phyloP scores from a whole-genome alignment of 108 stramenopile genomes.

The Aurantiochytrium sp. region DNA sequence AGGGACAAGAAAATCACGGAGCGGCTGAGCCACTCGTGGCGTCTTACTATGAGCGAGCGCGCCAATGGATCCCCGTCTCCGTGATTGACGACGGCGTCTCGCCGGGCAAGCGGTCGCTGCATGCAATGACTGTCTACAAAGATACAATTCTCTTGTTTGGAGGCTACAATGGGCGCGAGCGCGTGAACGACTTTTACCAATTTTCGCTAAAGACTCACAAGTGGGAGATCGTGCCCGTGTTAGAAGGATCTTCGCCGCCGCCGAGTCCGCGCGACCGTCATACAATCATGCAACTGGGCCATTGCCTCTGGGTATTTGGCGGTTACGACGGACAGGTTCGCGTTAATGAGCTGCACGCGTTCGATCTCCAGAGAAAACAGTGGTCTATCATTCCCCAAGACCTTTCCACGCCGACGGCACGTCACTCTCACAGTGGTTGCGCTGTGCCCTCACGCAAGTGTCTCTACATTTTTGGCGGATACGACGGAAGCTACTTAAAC shows the following conservation, averaged over 20 bases:
- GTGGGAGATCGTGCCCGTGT: background rate
- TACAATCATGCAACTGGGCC: background rate
- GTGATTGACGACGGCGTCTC: background rate
- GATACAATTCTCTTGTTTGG: conserved; percentile 79
- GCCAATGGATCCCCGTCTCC: background rate
- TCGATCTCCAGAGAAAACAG: background rate
- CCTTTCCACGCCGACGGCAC: background rate
- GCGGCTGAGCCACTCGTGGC: background rate
- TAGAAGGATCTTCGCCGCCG: background rate
- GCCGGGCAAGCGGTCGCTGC: background rate
- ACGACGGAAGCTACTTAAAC: conserved; percentile 81
- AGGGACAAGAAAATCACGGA: no score
- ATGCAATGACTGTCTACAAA: conserved; percentile 18
- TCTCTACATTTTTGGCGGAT: conserved; percentile 86
- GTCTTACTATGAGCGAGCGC: background rate
- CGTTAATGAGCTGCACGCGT: background rate
- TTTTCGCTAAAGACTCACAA: background rate
- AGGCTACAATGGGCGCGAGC: conserved; percentile 79
- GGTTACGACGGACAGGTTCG: conserved; percentile 7
- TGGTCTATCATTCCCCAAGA: background rate
- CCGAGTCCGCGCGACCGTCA: background rate
- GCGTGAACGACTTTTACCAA: conserved; percentile 79
- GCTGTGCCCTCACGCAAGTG: conserved; percentile 31
- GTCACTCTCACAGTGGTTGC: background rate
- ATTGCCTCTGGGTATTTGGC: conserved; percentile 38